phyloP scores from a whole-genome alignment of 768 basidiomycete species.

The Kwoniella sp. region DNA sequence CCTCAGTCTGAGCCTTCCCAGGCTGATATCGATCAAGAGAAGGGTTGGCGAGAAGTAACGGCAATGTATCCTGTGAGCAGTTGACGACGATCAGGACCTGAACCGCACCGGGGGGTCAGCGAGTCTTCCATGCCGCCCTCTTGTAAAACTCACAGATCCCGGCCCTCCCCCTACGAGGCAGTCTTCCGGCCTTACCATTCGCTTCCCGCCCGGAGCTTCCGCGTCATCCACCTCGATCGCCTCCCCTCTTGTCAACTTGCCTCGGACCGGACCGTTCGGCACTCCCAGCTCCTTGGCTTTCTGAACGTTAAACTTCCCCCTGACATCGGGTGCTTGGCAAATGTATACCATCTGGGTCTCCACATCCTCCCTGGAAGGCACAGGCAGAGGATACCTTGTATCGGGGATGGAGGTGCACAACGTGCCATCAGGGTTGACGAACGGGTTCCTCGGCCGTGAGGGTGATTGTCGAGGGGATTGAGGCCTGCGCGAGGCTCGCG shows the following conservation, averaged over 20 bases:
- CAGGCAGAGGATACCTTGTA: slow-evolving; percentile 18
- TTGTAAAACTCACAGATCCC: slow-evolving; percentile 44
- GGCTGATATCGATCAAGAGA: slow-evolving; percentile 23
- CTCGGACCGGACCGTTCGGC: slow-evolving; percentile 59
- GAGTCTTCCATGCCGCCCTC: neutral
- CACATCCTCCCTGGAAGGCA: slow-evolving; percentile 20
- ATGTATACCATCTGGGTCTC: slow-evolving; percentile 45
- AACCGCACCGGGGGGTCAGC: neutral
- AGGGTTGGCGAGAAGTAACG: slow-evolving; percentile 12
- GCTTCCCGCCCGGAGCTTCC: slow-evolving; percentile 20
- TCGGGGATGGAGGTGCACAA: slow-evolving; percentile 9
- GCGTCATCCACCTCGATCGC: slow-evolving; percentile 54
- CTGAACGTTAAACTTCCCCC: slow-evolving; percentile 67
- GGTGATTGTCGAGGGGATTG: slow-evolving; percentile 1
- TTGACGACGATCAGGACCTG: slow-evolving; percentile 60
- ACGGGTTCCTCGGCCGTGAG: slow-evolving; percentile 2
- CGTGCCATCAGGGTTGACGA: slow-evolving; percentile 12
- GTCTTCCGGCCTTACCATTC: slow-evolving; percentile 44
- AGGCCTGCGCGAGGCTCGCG: slow-evolving; percentile 6
- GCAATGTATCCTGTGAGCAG: slow-evolving; percentile 55
- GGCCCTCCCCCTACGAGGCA: slow-evolving; percentile 38
- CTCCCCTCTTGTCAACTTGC: slow-evolving; percentile 62
- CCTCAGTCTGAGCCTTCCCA: slow-evolving; percentile 48
- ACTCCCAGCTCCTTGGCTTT: slow-evolving; percentile 66
- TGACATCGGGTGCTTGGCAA: slow-evolving; percentile 52